Evolutionary conservation across 305 asterid species (phyloP).

Genomic region (Ilex paraguariensis): DNA sequence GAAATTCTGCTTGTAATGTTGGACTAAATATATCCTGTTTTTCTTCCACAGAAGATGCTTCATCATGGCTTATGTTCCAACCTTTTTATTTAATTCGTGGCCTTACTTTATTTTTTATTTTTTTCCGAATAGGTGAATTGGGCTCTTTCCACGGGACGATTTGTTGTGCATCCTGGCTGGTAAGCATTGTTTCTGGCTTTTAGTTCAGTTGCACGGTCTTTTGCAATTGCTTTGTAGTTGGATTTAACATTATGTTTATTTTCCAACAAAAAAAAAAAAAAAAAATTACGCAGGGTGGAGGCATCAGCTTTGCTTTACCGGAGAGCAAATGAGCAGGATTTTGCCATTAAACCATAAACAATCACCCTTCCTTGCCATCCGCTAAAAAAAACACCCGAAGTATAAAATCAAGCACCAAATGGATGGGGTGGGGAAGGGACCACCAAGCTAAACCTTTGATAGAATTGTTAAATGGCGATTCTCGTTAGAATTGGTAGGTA

Average conservation of each 20-base stretch:
- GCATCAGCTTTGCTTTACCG: slow-evolving; percentile 93
- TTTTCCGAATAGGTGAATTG: slow-evolving; percentile 63
- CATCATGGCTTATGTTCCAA: not conserved
- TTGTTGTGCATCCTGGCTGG: slow-evolving; percentile 97
- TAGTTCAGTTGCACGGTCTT: not conserved
- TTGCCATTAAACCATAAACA: slow-evolving; percentile 65
- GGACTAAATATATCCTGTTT: too few relatives aligned
- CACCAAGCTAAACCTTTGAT: not conserved
- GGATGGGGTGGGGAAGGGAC: not conserved
- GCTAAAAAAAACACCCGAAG: slow-evolving; percentile 17
- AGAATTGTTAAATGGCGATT: not conserved
- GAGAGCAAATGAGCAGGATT: slow-evolving; percentile 90
- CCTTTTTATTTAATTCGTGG: not conserved
- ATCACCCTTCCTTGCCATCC: slow-evolving; percentile 15
- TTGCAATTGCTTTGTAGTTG: slow-evolving; percentile 5
- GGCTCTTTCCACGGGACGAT: slow-evolving; percentile 73
- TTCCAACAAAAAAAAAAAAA: slow-evolving; percentile 10
- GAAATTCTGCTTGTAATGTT: too few relatives aligned
- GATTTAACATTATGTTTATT: slow-evolving; percentile 8
- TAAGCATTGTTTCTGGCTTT: slow-evolving; percentile 28
- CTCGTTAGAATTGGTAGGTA: too few relatives aligned
- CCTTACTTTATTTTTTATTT: slow-evolving; percentile 11
- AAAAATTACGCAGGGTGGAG: slow-evolving; percentile 72
- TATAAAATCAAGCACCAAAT: not conserved
- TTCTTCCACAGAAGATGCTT: too few relatives aligned